Base-by-base conservation (phyloP, 2,329 filamentous ascomycete species). In the Phialemoniopsis sp. region DNA sequence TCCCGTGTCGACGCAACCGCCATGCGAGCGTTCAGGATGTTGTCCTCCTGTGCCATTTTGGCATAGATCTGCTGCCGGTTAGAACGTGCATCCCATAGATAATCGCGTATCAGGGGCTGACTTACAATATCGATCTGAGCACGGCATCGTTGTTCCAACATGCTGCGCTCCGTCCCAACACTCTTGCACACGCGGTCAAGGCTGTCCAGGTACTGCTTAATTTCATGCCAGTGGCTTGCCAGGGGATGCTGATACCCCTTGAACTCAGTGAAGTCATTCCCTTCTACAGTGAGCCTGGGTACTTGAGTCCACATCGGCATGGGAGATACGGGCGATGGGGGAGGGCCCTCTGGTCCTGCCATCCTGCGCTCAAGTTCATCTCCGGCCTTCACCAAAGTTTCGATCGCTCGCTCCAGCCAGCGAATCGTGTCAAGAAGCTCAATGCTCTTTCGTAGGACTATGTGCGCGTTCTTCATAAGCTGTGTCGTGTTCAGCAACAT, bases 41-140 rank as follows among this genome's bases (percentile, higher is more conserved):
- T 70, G 48, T 71, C 67, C 42, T 71, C 67, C 44, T 71, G 67
- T 4, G 67, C 67, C 63, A 71, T 69, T 46, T 69, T 70, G 45
- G 62, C 67, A 55, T 69, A 70, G 42, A 71, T 70, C 63, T 66
- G 34, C 10, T 6, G 1, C 15, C 4, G 3, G 6, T 13, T 17
- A 13, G 3, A 2, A 4, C 15, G 16, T 50, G 8, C 29, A 17
- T 17, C 4, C 5, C 9, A 1, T 5, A 15, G 14, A 14, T 8
- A 10, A 8, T 16, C n/a, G n/a, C n/a, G 2, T n/a, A 7, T 3
- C 2, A 17, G 9, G 3, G 2, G 13, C 13, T 5, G 4, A 51
- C 63, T 56, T 42, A 66, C 63, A 45, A 71, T 70, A 28, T 71
- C 66, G 34, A 68, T 68, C 45, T 70, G 63, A 2, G 67, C 67